phyloP scores from a whole-genome alignment of 2,329 filamentous ascomycete genomes.

The Aureobasidium vineae region DNA sequence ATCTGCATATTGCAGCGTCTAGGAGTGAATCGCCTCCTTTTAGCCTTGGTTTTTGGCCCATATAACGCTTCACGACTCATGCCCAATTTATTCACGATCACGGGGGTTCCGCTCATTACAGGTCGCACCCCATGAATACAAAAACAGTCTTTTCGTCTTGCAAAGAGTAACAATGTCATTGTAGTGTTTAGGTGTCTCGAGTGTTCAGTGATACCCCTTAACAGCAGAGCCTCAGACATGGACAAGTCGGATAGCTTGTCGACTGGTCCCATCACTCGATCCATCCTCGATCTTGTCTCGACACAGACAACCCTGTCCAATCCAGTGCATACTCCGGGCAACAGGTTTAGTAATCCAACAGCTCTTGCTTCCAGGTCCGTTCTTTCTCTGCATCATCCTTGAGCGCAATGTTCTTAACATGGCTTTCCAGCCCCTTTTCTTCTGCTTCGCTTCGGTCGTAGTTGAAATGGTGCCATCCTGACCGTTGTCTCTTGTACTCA shows the following conservation, averaged over 20 bases:
- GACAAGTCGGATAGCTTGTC: background rate
- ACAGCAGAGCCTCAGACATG: background rate
- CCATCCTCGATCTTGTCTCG: background rate
- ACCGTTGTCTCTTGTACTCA: background rate
- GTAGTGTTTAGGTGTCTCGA: slow-evolving; percentile 11
- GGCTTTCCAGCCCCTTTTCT: background rate
- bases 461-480: background rate
- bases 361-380: too few species aligned
- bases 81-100: slow-evolving; percentile 17
- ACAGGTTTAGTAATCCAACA: background rate
- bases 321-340: background rate
- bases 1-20: slow-evolving; percentile 1
- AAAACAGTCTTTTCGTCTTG: background rate
- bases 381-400: background rate
- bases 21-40: background rate
- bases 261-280: background rate
- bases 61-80: slow-evolving; percentile 16
- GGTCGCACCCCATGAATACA: background rate
- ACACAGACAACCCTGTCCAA: slow-evolving; percentile 6
- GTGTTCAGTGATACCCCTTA: background rate
- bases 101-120: background rate
- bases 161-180: background rate
- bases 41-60: background rate
- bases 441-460: background rate
- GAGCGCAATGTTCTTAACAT: background rate